phyloP scores from a whole-genome alignment of 768 basidiomycete species.

The Imleria badia region DNA sequence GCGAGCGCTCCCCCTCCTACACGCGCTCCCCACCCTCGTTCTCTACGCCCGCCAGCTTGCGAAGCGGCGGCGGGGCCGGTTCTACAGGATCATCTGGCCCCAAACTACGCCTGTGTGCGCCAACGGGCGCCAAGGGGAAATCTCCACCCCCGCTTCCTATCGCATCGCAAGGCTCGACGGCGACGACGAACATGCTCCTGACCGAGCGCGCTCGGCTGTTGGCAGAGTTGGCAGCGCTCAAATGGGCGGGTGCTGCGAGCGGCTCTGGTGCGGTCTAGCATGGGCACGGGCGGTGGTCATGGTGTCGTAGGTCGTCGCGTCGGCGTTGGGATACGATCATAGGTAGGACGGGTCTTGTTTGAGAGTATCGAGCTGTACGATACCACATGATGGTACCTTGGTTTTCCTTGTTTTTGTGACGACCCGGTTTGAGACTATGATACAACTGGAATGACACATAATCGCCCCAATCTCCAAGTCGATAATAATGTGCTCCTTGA shows the following conservation, averaged over 20 bases:
- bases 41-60: background rate
- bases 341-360: background rate
- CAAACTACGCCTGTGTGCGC: background rate
- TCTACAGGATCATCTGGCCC: background rate
- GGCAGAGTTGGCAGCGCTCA: slow-evolving; percentile 51
- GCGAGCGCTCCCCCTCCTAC: slow-evolving; percentile 16
- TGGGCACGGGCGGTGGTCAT: background rate
- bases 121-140: background rate
- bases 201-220: slow-evolving; percentile 58
- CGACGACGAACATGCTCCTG: slow-evolving; percentile 48
- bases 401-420: background rate
- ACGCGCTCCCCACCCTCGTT: slow-evolving; percentile 19
- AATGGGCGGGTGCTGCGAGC: slow-evolving; percentile 22
- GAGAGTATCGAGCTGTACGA: no score
- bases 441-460: no score
- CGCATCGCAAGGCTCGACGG: slow-evolving; percentile 39
- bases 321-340: slow-evolving; percentile 11
- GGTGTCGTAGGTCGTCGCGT: background rate
- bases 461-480: no score
- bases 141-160: background rate
- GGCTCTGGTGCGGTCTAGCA: background rate
- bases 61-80: background rate
- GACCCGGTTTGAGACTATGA: no score
- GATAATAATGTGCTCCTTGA: no score
- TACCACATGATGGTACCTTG: no score